These are phyloP conservation scores for Botrytis elliptica DNA, from an alignment of 2,329 filamentous ascomycete species.

Conservation along the genomic window DNA sequence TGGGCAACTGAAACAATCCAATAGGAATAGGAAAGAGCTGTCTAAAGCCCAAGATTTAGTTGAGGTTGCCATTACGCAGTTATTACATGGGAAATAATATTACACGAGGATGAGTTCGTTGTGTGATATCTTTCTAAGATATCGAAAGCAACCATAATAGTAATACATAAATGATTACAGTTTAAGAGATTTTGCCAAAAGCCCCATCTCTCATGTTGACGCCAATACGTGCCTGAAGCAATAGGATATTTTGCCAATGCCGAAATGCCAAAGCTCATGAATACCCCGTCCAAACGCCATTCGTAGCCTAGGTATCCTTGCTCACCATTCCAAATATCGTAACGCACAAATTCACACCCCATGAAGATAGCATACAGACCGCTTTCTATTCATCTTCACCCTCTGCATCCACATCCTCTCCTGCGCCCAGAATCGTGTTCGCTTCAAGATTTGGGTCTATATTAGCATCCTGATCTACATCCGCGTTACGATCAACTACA, in stretches of 20 bases:
- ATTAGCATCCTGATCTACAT: neutral
- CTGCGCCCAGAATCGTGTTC: neutral
- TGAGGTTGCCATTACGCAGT: neutral
- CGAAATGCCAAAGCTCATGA: constrained; percentile 6
- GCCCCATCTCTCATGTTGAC: neutral
- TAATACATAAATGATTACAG: constrained; percentile 21
- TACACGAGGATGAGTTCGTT: constrained; percentile 1
- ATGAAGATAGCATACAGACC: neutral
- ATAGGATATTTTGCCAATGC: constrained; percentile 12
- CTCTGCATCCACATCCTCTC: constrained; percentile 2
- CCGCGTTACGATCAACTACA: constrained; percentile 12
- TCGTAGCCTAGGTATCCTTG: constrained; percentile 12
- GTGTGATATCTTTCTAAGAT: constrained; percentile 1
- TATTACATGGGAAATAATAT: neutral
- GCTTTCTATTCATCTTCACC: constrained; percentile 9
- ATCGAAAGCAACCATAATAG: neutral
- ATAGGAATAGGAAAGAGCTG: no score
- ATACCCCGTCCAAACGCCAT: constrained; percentile 15
- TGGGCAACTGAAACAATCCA: no score
- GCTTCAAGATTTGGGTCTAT: neutral
- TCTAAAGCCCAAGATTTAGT: no score
- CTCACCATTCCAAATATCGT: neutral
- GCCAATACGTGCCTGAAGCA: constrained; percentile 7
- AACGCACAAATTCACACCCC: neutral
- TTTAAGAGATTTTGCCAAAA: constrained; percentile 1